Evolutionary conservation across 75 land plant genomes (phyloP).

Genomic region (Pseudotsuga menziesii): DNA sequence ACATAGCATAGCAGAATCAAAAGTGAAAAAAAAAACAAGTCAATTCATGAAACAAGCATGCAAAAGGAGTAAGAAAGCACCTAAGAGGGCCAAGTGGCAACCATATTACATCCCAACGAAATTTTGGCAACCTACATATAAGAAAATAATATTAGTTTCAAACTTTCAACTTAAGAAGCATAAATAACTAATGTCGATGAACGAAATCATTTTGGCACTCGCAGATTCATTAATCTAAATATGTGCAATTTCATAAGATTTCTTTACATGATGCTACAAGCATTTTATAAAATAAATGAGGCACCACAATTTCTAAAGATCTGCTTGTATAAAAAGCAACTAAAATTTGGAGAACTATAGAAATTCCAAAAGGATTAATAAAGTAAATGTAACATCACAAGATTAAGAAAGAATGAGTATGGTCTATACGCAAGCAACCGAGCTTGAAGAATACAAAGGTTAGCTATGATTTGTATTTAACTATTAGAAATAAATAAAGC

Average conservation of each 20-base stretch:
- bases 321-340: background rate
- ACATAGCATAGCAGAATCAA: background rate
- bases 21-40: background rate
- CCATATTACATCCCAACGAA: constrained; percentile 65
- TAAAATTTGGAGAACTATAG: background rate
- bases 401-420: background rate
- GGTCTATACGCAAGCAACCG: background rate
- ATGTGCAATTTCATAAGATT: background rate
- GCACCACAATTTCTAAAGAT: background rate
- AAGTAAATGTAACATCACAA: background rate
- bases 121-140: constrained; percentile 44
- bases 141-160: background rate
- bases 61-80: constrained; percentile 15
- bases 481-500: background rate
- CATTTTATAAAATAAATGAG: background rate
- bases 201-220: background rate
- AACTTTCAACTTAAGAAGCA: background rate
- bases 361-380: background rate
- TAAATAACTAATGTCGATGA: background rate
- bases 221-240: background rate
- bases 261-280: background rate
- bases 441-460: background rate
- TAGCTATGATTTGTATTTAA: background rate
- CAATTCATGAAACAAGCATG: background rate
- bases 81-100: constrained; percentile 59